Percentiles rank a stretch among this genome's conserved stretches.
Evolutionary conservation across 495 filamentous ascomycete species (phyloP).

Genomic region (Gamarada debralockiae): DNA sequence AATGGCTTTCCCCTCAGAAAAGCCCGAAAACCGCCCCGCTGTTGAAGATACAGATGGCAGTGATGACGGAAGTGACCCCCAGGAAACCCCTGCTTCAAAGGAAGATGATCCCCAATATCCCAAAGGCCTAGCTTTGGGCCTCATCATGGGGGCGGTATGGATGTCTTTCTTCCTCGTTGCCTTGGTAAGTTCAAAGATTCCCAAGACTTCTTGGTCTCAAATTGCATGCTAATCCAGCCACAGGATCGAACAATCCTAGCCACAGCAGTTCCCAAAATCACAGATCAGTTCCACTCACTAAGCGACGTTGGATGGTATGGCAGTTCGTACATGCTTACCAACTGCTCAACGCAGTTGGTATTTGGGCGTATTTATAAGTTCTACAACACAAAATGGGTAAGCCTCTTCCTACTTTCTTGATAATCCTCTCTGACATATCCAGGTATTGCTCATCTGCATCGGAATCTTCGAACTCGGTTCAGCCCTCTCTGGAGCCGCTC

Average conservation of each 20-base stretch:
- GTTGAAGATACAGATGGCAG: too few species aligned
- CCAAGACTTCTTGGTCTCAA: too few species aligned
- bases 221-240: too few species aligned
- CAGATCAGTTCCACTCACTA: slow-evolving; percentile 40
- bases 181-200: not conserved
- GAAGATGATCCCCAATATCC: too few species aligned
- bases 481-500: slow-evolving; percentile 50
- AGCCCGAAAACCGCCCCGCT: too few species aligned
- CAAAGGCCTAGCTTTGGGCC: not conserved
- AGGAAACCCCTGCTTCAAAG: too few species aligned
- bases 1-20: too few species aligned
- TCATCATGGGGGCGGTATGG: not conserved
- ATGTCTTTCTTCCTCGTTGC: not conserved
- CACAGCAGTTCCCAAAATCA: too few species aligned
- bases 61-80: too few species aligned
- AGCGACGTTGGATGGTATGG: slow-evolving; percentile 51
- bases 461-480: slow-evolving; percentile 49
- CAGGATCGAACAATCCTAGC: slow-evolving; percentile 41
- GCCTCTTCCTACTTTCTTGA: too few species aligned
- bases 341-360: slow-evolving; percentile 35
- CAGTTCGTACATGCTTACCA: slow-evolving; percentile 48
- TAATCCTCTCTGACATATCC: too few species aligned
- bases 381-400: slow-evolving; percentile 40
- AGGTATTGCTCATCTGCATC: too few species aligned
- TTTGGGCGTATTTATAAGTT: slow-evolving; percentile 22